Evolutionary conservation across 345 rosid genomes (phyloP).

Genomic region (Hevea brasiliensis): DNA sequence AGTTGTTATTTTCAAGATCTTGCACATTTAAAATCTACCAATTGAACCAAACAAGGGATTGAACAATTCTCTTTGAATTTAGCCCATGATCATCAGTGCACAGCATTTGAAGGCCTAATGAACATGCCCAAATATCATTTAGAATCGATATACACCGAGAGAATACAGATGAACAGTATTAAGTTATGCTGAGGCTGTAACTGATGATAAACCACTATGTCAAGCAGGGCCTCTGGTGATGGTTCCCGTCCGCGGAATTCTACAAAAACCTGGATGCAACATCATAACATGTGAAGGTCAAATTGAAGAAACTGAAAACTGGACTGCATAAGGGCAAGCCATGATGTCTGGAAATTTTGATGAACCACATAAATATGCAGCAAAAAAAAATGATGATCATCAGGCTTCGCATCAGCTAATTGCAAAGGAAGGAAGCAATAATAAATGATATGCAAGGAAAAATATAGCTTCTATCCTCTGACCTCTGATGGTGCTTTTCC

Average conservation of each 20-base stretch:
- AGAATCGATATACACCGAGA: neutral
- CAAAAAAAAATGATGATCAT: no score
- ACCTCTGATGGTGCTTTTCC: slow-evolving; percentile 85
- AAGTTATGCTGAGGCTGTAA: slow-evolving; percentile 39
- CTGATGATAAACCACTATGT: slow-evolving; percentile 71
- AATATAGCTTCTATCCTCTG: slow-evolving; percentile 13
- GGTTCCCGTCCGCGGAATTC: slow-evolving; percentile 91
- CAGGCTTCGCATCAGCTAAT: no score
- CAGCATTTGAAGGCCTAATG: neutral
- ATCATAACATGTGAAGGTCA: neutral
- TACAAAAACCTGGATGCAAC: slow-evolving; percentile 82
- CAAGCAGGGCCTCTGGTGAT: slow-evolving; percentile 83
- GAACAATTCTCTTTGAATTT: neutral
- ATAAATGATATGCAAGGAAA: neutral
- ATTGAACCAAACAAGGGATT: neutral
- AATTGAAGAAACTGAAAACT: neutral
- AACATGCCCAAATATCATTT: neutral
- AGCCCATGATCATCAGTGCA: neutral
- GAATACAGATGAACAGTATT: neutral
- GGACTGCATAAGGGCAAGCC: neutral
- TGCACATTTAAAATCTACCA: neutral
- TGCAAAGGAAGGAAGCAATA: no score
- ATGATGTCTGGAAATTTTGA: no score
- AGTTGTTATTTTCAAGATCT: neutral
- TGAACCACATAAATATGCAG: no score